These are phyloP conservation scores for Penicillium lividum DNA, from an alignment of 495 filamentous ascomycete species.

Conservation along the genomic window DNA sequence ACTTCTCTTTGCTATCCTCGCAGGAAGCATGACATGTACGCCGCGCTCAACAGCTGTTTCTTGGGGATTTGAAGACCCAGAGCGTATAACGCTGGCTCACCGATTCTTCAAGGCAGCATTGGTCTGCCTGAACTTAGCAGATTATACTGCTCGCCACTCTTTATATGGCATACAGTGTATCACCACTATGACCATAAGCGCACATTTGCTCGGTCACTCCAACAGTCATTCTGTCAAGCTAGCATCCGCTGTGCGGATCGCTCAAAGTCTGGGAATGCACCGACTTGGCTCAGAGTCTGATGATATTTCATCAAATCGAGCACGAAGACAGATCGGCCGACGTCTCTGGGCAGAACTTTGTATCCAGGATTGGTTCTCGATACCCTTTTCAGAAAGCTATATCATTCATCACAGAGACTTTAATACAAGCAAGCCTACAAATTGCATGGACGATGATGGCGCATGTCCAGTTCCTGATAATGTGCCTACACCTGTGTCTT, in stretches of 20 bases:
- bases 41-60: slow-evolving; percentile 13
- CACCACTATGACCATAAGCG: slow-evolving; percentile 38
- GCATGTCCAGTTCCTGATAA: neutral
- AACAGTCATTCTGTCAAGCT: slow-evolving; percentile 36
- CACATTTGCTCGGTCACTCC: slow-evolving; percentile 44
- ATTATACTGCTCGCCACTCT: neutral
- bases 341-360: slow-evolving; percentile 40
- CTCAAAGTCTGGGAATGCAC: slow-evolving; percentile 31
- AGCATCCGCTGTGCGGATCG: slow-evolving; percentile 35
- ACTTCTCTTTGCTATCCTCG: slow-evolving; percentile 42
- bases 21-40: slow-evolving; percentile 36
- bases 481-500: neutral
- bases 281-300: slow-evolving; percentile 11
- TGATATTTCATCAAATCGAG: slow-evolving; percentile 1
- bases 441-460: neutral
- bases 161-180: neutral
- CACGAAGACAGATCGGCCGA: slow-evolving; percentile 35
- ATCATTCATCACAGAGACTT: slow-evolving; percentile 27
- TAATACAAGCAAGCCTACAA: slow-evolving; percentile 27
- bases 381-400: slow-evolving; percentile 44
- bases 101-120: neutral
- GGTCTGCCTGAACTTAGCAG: neutral
- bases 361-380: slow-evolving; percentile 48
- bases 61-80: neutral
- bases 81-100: neutral